Conservation (phyloP, 106 monocot species). For the Acorus calamus region DNA sequence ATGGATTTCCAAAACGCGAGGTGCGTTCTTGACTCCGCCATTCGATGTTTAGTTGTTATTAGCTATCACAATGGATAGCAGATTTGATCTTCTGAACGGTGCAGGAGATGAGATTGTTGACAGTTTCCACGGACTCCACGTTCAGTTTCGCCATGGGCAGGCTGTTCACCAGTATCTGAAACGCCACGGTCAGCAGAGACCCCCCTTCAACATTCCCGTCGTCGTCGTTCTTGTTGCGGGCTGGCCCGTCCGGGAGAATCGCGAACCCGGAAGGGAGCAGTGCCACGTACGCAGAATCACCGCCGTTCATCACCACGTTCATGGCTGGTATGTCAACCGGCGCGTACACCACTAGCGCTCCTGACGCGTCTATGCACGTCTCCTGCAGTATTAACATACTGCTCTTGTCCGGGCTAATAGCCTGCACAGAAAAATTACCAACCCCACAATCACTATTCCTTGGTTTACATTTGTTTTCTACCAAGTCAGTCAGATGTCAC, state of each 20-base stretch:
- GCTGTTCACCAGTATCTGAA: slow-evolving; percentile 87
- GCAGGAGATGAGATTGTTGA: slow-evolving; percentile 74
- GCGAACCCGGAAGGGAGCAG: slow-evolving; percentile 80
- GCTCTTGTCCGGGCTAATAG: slow-evolving; percentile 38
- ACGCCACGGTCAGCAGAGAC: slow-evolving; percentile 71
- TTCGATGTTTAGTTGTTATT: not conserved
- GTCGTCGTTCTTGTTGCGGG: not conserved
- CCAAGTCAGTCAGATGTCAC: too few species aligned
- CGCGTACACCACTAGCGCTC: slow-evolving; percentile 71
- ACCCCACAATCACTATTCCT: too few species aligned
- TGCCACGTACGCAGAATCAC: slow-evolving; percentile 70
- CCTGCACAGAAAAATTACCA: slow-evolving; percentile 16
- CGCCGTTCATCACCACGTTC: slow-evolving; percentile 83
- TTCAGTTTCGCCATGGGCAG: slow-evolving; percentile 66
- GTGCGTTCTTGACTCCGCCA: slow-evolving; percentile 35
- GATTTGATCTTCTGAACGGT: slow-evolving; percentile 75
- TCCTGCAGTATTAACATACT: slow-evolving; percentile 85
- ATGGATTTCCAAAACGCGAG: slow-evolving; percentile 12
- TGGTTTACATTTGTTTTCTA: too few species aligned
- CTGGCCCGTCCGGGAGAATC: slow-evolving; percentile 40
- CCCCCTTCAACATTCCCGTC: slow-evolving; percentile 5
- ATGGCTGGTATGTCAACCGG: slow-evolving; percentile 82
- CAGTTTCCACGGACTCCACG: slow-evolving; percentile 73
- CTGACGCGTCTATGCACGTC: slow-evolving; percentile 76
- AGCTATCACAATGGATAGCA: slow-evolving; percentile 20